Base-by-base conservation (phyloP, 2,329 filamentous ascomycete genomes). In the Epichloe aotearoae region DNA sequence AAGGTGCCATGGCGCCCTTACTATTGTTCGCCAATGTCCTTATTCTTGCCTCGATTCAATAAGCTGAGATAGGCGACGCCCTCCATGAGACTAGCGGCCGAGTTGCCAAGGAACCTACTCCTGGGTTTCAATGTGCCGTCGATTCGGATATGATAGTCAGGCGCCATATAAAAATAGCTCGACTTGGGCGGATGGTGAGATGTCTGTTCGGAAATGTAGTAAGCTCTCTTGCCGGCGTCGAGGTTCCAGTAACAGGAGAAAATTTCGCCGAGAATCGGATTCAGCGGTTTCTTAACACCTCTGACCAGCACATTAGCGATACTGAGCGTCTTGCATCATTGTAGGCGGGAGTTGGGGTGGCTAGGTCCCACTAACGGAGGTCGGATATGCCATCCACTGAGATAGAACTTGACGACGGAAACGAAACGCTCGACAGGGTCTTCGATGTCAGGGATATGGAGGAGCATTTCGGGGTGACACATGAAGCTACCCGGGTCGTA, bases 111-210 rank as follows among this genome's bases (percentile, higher is more conserved):
- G 62, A 98, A 98, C 63, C 85, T 94, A 69, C 90, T 96, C 59
- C 90, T 80, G 1, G 93, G 93, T 66, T 97, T 97, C 58, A 98
- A 74, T 4, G 88, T 95, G 19, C 93, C 93, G 62, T 98, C 93
- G 60, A 98, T 95, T 51, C 93, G 82, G 58, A 98, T 95, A 63
- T 94, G 74, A 63, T 97, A 88, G 50, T 95, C 83, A 2, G 93
- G 93, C 0, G 88, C 90, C 83, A 95, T 90, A 72, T 95, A 98
- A 68, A 98, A 98, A 73, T 98, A 98, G 69, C 89, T 95, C 45
- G 91, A 97, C 72, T 98, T 98, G 30, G 93, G 93, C 34, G 93
- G 93, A 64, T 98, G 93, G 66, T 98, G 93, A 30, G 90, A 97
- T 1, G 93, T 98, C 69, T 98, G 93, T 69, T 98, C 93, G 46